Conservation (phyloP, 23 red algal genomes). For the Gracilariopsis chorda region DNA sequence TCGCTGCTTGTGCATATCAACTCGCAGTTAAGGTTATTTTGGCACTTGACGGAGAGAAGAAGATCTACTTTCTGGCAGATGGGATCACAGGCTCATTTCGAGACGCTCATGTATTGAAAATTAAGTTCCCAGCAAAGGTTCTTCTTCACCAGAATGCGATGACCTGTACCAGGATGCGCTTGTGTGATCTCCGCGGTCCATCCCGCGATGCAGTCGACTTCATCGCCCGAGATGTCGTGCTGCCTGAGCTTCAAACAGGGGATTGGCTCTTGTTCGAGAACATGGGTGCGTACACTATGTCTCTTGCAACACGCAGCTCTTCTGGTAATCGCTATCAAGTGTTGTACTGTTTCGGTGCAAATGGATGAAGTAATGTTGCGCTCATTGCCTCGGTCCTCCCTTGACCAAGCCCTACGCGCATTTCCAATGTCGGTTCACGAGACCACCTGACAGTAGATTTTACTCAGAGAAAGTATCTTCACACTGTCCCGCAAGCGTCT, state of each 20-base stretch:
- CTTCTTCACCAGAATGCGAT: not conserved
- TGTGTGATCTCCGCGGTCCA: slow-evolving; percentile 71
- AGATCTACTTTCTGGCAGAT: slow-evolving; percentile 74
- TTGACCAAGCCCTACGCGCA: too few relatives aligned
- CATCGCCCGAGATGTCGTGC: slow-evolving; percentile 49
- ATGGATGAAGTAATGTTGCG: too few relatives aligned
- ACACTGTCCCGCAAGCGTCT: too few relatives aligned
- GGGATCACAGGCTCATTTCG: slow-evolving; percentile 90
- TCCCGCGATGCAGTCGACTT: slow-evolving; percentile 80
- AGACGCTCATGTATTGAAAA: slow-evolving; percentile 59
- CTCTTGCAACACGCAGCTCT: slow-evolving; percentile 36
- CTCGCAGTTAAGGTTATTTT: slow-evolving; percentile 65
- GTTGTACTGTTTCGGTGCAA: slow-evolving; percentile 15
- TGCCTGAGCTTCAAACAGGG: slow-evolving; percentile 62
- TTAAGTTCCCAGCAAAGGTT: slow-evolving; percentile 38
- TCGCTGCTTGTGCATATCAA: slow-evolving; percentile 58
- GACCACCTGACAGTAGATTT: too few relatives aligned
- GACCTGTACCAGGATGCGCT: not conserved
- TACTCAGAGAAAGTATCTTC: too few relatives aligned
- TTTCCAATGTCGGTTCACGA: too few relatives aligned
- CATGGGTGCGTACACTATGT: slow-evolving; percentile 90
- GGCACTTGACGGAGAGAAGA: not conserved
- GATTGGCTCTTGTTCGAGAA: slow-evolving; percentile 89
- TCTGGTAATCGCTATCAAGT: not conserved
- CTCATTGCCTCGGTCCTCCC: too few relatives aligned